Conservation (phyloP, 1,139 yeast species). For the Diutina sp. region DNA sequence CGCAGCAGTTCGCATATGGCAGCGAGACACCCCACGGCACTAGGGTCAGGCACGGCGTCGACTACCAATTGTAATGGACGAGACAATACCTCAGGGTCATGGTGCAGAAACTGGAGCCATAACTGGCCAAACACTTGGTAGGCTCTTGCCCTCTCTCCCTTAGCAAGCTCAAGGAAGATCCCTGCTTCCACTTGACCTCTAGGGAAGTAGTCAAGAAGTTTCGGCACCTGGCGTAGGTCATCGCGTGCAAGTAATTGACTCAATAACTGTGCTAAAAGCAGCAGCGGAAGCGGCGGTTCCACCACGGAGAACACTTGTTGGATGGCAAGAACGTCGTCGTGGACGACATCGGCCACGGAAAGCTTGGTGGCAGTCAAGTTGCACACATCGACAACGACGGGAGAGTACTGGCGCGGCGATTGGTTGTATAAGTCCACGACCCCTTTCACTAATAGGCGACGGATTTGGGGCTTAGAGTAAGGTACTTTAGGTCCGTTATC, state of each 20-base stretch:
- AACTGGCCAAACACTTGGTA: background rate
- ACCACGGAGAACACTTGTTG: background rate
- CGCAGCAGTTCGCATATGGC: background rate
- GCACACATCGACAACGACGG: background rate
- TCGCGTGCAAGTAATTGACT: background rate
- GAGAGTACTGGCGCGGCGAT: background rate
- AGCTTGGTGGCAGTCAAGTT: background rate
- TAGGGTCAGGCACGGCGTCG: background rate
- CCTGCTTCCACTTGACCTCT: constrained; percentile 1
- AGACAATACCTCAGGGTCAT: background rate
- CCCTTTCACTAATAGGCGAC: background rate
- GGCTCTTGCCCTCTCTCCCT: background rate
- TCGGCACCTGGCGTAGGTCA: background rate
- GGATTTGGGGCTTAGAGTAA: background rate
- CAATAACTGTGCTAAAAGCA: background rate
- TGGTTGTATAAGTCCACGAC: background rate
- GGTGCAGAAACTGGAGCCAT: background rate
- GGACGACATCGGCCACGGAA: background rate
- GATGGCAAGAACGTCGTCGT: background rate
- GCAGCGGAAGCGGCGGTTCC: background rate
- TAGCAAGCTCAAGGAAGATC: background rate
- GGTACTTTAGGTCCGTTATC: background rate
- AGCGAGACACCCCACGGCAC: background rate
- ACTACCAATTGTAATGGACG: background rate
- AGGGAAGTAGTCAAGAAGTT: background rate